Base-by-base conservation (phyloP, 2,329 filamentous ascomycete species). In the Fusarium bactridioides region DNA sequence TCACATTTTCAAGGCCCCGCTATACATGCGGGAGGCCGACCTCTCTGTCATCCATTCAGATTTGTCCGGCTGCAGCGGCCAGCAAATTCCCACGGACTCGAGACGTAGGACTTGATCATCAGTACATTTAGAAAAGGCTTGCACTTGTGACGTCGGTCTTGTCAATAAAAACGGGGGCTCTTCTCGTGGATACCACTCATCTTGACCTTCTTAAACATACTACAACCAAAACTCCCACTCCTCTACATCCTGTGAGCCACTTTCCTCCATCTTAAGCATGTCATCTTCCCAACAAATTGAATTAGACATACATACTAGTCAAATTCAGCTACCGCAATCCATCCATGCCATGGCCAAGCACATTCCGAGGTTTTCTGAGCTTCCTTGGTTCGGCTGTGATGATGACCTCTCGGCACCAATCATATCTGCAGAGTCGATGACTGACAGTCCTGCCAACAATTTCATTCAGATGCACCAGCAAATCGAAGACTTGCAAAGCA, bases 1-100 rank as follows among this genome's bases (percentile, higher is more conserved):
- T 10, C 27, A 16, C 33, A n/a, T 53, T 16, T 37, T 13, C 23
- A 27, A 37, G 5, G 33, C 4, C 31, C 48, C 48, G 23, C 48
- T 37, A 53, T 27, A 2, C 9, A 38, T 38, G 50, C 50, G 7
- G 33, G 33, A 53, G 33, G 23, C 23, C 50, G 18, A 21, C 33
- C 13, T 7, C 19, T 16, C 10, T 27, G 23, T 15, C 33, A 38
- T 21, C 23, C 10, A 15, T 13, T 27, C 18, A 25, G 2, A 16
- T 27, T 10, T 5, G 6, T 53, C 19, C 10, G 10, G 13, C 33
- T 27, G 12, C n/a, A 37, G 13, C 23, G n/a, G 9, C n/a, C n/a
- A 15, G 4, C 10, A 8, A 15, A 18, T 19, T 19, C 0, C 7
- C 16, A 10, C 7, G 6, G 8, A 19, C 7, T 5, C 7, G 7